Evolutionary conservation across 495 filamentous ascomycete species (phyloP), one percentile per base, ranked within the genome.

Genomic region (Hypoxylon rickii): DNA sequence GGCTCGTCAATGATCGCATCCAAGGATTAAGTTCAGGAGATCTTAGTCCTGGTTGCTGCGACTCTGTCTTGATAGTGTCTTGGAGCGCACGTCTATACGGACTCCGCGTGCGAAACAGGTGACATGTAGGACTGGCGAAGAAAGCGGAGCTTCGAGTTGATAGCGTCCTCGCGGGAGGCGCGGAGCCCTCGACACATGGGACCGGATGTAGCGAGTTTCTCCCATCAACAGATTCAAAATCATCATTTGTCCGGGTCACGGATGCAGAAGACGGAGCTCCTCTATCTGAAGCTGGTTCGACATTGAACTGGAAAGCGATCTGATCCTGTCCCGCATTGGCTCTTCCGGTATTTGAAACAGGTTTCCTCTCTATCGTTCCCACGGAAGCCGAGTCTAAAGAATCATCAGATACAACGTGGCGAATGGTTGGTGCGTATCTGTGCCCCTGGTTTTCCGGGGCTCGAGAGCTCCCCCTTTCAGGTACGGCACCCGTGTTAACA

Each of bases 1-100:
- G 40, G 44, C 56, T 65, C 5, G 64, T 57, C 8, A 67, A 53
- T 3, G 75, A 75, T 18, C 69, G 71, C 69, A 81, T 71, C 78
- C 77, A 80, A 44, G 77, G 67, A 49, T 79, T 73, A 70, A 73
- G 80, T 20, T 79, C 76, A 2, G 65, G 61, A 50, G 34, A 59
- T 44, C 40, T 53, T 0, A 43, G 13, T 3, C 41, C 59, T 64
- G 50, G 51, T 64, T 29, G 55, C 12, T 61, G 57, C 3, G 68
- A 39, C 32, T 68, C 61, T 11, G 66, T 60, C 42, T 68, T 57
- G 43, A 76, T 82, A 5, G 60, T 67, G 31, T 70, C 70, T 58
- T 65, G 71, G 61, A 84, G 58, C 13, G 75, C 79, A 18, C 77
- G 76, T 32, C 78, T 78, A 61, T 76, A 87, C 11, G 84, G 82